Conservation (phyloP, 1,284 basidiomycete species). For the Moesziomyces aphidis region DNA sequence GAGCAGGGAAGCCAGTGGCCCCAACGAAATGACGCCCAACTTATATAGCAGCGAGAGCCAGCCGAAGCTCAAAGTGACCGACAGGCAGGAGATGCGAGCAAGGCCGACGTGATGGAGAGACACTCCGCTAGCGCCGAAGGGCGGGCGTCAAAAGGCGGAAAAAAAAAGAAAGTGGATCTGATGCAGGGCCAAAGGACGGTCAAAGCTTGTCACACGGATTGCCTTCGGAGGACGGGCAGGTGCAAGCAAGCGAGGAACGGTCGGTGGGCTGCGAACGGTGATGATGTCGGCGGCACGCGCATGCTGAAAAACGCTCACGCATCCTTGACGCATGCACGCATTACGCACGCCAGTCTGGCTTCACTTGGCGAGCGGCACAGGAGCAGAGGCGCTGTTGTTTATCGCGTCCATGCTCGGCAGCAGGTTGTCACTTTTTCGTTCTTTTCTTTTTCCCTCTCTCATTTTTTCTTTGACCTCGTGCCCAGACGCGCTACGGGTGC, state of each 20-base stretch:
- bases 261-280: neutral
- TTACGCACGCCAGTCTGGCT: neutral
- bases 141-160: neutral
- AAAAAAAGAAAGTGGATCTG: neutral
- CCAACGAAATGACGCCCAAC: constrained; percentile 1
- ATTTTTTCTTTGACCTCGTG: neutral
- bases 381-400: neutral
- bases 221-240: no score
- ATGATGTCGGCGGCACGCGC: neutral
- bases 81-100: no score
- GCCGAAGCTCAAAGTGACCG: no score
- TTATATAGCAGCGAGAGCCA: neutral
- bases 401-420: neutral
- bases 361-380: no score
- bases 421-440: no score
- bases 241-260: neutral
- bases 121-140: neutral
- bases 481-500: neutral
- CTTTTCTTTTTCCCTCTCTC: neutral
- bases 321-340: neutral
- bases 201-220: neutral
- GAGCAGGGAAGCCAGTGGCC: no score
- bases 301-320: neutral
- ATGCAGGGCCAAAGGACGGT: neutral
- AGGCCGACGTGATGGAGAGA: neutral